Conservation (phyloP, 2,329 filamentous ascomycete genomes). For the Cercospora nicotianae region DNA sequence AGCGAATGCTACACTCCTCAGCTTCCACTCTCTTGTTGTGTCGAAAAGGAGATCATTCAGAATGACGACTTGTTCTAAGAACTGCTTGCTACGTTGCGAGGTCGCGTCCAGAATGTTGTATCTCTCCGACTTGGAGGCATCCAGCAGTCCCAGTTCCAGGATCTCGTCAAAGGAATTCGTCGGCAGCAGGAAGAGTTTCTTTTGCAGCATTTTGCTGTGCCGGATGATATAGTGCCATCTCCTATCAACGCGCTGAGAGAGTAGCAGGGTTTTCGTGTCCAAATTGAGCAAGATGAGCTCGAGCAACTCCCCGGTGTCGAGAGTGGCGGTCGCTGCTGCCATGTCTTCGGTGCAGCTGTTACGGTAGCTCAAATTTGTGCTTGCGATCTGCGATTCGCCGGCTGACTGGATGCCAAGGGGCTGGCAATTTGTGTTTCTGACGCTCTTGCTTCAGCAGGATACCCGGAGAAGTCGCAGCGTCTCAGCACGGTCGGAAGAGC, state of each 20-base stretch:
- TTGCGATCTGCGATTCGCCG: background rate
- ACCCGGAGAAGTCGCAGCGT: background rate
- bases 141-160: slow-evolving; percentile 18
- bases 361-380: background rate
- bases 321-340: slow-evolving; percentile 15
- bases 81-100: slow-evolving; percentile 21
- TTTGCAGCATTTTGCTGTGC: slow-evolving; percentile 22
- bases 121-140: slow-evolving; percentile 12
- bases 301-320: slow-evolving; percentile 22
- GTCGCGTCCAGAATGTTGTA: slow-evolving; percentile 26
- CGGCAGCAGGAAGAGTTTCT: slow-evolving; percentile 27
- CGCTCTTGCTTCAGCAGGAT: background rate
- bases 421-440: background rate
- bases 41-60: slow-evolving; percentile 26
- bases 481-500: background rate
- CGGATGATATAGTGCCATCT: slow-evolving; percentile 22
- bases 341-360: background rate
- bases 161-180: slow-evolving; percentile 23
- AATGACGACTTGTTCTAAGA: slow-evolving; percentile 23
- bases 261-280: slow-evolving; percentile 25
- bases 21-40: slow-evolving; percentile 22
- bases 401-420: background rate
- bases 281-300: slow-evolving; percentile 23
- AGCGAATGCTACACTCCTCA: slow-evolving; percentile 17
- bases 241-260: slow-evolving; percentile 24